Conservation (phyloP, 495 filamentous ascomycete species). For the Neurospora sp. region DNA sequence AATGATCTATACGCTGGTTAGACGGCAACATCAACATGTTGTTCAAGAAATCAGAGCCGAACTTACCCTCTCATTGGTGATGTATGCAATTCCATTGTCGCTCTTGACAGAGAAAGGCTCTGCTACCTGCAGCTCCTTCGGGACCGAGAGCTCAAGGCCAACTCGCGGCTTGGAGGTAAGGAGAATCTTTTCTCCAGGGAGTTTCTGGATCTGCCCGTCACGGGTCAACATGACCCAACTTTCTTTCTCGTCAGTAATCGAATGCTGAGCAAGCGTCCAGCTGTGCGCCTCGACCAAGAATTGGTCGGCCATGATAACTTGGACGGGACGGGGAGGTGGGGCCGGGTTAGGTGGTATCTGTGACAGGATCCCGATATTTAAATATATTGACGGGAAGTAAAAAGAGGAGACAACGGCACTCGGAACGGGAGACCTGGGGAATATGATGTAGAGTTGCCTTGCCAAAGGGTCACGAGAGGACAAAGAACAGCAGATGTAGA, state of each 20-base stretch:
- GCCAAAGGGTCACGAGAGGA: constrained; percentile 14
- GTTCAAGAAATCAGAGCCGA: background rate
- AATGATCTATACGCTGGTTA: constrained; percentile 52
- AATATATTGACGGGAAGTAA: background rate
- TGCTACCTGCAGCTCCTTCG: constrained; percentile 31
- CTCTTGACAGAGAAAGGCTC: constrained; percentile 37
- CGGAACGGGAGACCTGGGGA: constrained; percentile 9
- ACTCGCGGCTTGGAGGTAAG: constrained; percentile 35
- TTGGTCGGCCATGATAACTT: constrained; percentile 29
- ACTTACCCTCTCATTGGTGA: constrained; percentile 84
- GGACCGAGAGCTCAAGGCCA: constrained; percentile 33
- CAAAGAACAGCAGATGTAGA: constrained; percentile 19
- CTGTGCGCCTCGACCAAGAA: constrained; percentile 37
- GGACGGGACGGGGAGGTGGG: background rate
- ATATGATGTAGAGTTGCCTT: constrained; percentile 9
- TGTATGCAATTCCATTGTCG: constrained; percentile 49
- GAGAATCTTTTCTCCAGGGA: constrained; percentile 37
- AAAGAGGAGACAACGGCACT: background rate
- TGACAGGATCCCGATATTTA: background rate
- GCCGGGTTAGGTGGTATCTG: background rate
- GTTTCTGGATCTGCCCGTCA: constrained; percentile 39
- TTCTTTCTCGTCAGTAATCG: constrained; percentile 33
- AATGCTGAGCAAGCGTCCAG: constrained; percentile 19
- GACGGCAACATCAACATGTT: background rate
- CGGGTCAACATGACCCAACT: constrained; percentile 45